Base-by-base conservation (phyloP, 176 grass and related monocot species). In the Areca catechu region DNA sequence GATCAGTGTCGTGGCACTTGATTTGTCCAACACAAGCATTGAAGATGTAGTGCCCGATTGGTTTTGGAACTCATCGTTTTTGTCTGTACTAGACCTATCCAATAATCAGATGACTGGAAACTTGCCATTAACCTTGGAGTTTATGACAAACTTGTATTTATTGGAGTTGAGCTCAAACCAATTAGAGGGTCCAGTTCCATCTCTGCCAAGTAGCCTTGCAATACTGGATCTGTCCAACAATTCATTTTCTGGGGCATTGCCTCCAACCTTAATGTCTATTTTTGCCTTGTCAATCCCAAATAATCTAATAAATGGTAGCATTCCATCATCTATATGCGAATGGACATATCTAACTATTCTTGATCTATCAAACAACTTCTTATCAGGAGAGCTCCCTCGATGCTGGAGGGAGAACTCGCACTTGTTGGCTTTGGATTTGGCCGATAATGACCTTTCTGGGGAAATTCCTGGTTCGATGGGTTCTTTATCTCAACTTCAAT, bases 11-110 rank as follows among this genome's bases (percentile, higher is more conserved):
- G 0, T 0, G 0, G 0, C 0, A 0, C 29, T 85, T 16, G 61
- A 68, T 63, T 65, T 85, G n/a, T 68, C 71, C n/a, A 64, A 85
- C 16, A 54, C 72, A 18, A 27, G 52, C 76, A 79, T 85, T 22
- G 20, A 67, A 1, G 66, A 61, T 2, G 37, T 3, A 1, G 14
- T 80, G 0, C 76, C 72, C 0, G 51, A 71, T 20, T 85, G 71
- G 76, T 79, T 85, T 7, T 76, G 76, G 82, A 62, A 20, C 23
- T 20, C 20, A 4, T n/a, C n/a, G n/a, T 15, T 29, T 22, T 48
- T 63, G 4, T 0, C 0, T 0, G 0, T 0, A 24, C 3, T 80
- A 9, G 65, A 78, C 19, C 37, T 84, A 16, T 16, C 55, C 7
- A 14, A 68, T 0, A 84, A 89, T 49, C 3, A 43, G 4, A 62